Base-by-base conservation (phyloP, 768 basidiomycete species). In the Psilocybe cyanescens region DNA sequence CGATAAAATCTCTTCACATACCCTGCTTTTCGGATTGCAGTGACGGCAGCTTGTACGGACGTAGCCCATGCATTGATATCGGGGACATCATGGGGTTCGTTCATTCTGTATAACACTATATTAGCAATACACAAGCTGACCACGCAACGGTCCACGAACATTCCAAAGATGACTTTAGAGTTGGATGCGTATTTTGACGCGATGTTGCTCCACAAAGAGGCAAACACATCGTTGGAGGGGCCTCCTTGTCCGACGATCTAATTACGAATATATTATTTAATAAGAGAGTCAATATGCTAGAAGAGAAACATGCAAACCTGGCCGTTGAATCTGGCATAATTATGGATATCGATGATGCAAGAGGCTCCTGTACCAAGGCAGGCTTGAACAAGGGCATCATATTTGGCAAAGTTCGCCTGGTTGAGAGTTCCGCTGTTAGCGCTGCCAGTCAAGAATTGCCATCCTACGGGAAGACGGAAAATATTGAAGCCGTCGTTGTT, bases 221-320 rank as follows among this genome's bases (percentile, higher is more conserved):
- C 86, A 61, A 88, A 84, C 44, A 82, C 67, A 3, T 74, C 80
- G 68, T 88, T 78, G 33, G 78, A 77, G 1, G 87, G 86, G 29
- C 86, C 86, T 39, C 86, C 87, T 72, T 88, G 85, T 1, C 87
- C 87, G 50, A 88, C 81, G 37, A 89, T 83, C 77, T 81, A 19
- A 17, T 57, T 11, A 48, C 19, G 29, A 7, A 35, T 16, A 24
- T 8, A 11, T 24, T 24, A 24, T 24, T 24, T 24, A 24, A 24
- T 24, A 24, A 24, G 24, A 24, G 24, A 2, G 24, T 24, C 24
- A 24, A 58, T 4, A 6, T 29, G 29, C 17, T 47, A 29, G 12
- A 46, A 39, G 3, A 39, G n/a, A n/a, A 39, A 55, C 35, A 19
- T 8, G 24, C 17, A 19, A 46, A 79, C 81, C 66, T 71, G 67